Percentiles rank a stretch among this genome's conserved stretches.
Evolutionary conservation across 208 protist genomes (phyloP).

Genomic region (Leishmania amazonensis): DNA sequence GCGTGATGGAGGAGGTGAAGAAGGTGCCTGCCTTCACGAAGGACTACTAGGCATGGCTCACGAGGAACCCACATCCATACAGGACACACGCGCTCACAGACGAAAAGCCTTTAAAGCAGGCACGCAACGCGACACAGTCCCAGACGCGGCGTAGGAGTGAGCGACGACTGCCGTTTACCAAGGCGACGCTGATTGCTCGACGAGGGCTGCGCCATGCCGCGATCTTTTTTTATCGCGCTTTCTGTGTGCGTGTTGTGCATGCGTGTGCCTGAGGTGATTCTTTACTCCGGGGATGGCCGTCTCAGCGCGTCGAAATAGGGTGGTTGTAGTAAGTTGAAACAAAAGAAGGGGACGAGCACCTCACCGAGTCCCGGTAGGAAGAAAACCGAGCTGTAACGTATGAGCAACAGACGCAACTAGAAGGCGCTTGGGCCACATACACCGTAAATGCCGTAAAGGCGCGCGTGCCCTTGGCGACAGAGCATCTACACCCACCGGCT

Average conservation of each 20-base stretch:
- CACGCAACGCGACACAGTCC: not conserved
- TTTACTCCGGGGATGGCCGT: not conserved
- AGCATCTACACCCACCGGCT: not conserved
- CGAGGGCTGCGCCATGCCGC: not conserved
- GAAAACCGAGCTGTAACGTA: constrained; percentile 4
- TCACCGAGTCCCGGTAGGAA: not conserved
- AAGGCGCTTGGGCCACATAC: no score
- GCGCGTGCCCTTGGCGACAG: not conserved
- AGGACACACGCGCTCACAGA: not conserved
- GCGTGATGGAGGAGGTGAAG: constrained; percentile 62
- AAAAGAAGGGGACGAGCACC: not conserved
- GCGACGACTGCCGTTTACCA: not conserved
- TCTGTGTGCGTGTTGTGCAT: not conserved
- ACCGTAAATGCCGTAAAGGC: not conserved
- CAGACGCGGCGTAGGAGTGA: not conserved
- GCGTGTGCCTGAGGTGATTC: not conserved
- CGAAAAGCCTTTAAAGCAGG: not conserved
- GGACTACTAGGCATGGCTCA: constrained; percentile 63
- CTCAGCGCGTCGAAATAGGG: not conserved
- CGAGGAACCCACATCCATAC: not conserved
- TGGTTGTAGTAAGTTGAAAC: constrained; percentile 1
- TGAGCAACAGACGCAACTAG: not conserved
- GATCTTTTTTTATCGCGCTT: not conserved
- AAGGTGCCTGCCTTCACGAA: constrained; percentile 71
- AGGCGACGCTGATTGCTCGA: not conserved